Evolutionary conservation across 192 early-diverging fungal species (phyloP).

Genomic region (Mortierella hygrophila): DNA sequence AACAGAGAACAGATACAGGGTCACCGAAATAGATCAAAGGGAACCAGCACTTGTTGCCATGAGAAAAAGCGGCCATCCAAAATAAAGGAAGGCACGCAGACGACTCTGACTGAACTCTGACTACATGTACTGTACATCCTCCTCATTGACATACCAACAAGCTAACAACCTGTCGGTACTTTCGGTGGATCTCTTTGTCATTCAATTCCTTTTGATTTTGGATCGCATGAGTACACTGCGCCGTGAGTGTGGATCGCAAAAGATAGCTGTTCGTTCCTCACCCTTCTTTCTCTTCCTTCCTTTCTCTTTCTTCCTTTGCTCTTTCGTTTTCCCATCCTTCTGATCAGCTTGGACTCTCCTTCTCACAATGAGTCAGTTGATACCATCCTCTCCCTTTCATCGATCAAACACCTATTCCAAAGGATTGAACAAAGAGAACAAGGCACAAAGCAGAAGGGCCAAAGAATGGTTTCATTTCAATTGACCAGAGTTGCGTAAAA

Average conservation of each 20-base stretch:
- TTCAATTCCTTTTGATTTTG: not conserved
- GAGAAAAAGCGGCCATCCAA: not conserved
- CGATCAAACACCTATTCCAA: not conserved
- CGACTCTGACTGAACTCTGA: not conserved
- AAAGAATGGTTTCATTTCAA: not conserved
- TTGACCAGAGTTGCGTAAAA: not conserved
- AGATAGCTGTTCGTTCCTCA: too few species aligned
- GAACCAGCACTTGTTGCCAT: not conserved
- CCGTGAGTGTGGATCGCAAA: not conserved
- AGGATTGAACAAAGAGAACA: not conserved
- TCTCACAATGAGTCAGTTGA: slow-evolving; percentile 2
- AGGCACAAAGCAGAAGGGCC: not conserved
- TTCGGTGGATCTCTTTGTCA: slow-evolving; percentile 49
- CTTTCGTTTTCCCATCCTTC: not conserved
- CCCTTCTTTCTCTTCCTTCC: not conserved
- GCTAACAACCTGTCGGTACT: not conserved
- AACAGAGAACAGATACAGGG: not conserved
- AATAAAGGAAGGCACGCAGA: not conserved
- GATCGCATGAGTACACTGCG: not conserved
- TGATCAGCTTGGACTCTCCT: not conserved
- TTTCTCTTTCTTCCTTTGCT: not conserved
- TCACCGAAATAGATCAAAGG: not conserved
- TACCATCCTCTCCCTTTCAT: not conserved
- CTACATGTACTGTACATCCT: not conserved
- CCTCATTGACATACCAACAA: too few species aligned